phyloP scores from a whole-genome alignment of 1,284 basidiomycete genomes.

The Fomitopsis betulina region DNA sequence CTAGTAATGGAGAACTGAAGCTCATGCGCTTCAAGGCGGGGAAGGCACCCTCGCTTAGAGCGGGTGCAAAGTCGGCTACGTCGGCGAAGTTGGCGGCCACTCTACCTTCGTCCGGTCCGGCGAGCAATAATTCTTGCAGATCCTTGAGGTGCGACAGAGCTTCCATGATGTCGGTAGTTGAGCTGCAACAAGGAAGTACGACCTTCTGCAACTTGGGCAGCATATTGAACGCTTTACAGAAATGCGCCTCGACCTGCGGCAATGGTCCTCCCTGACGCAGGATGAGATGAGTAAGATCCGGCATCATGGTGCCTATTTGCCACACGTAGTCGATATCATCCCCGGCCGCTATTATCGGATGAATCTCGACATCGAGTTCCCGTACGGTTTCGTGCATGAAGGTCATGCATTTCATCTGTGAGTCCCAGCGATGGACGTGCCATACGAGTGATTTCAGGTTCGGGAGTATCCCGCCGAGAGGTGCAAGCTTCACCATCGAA shows the following conservation, averaged over 20 bases:
- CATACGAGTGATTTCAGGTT: constrained; percentile 46
- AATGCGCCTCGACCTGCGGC: constrained; percentile 28
- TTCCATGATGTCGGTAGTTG: constrained; percentile 41
- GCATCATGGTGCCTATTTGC: constrained; percentile 42
- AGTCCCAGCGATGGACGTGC: constrained; percentile 19
- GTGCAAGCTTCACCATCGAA: constrained; percentile 43
- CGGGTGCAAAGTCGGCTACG: constrained; percentile 37
- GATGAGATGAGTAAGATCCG: constrained; percentile 39
- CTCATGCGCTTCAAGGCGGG: constrained; percentile 46
- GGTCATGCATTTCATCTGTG: constrained; percentile 27
- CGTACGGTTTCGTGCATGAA: constrained; percentile 38
- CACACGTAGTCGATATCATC: constrained; percentile 28
- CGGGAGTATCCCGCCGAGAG: constrained; percentile 42
- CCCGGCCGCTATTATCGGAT: constrained; percentile 10
- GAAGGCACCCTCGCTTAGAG: constrained; percentile 43
- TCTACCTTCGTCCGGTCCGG: constrained; percentile 36
- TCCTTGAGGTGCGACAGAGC: constrained; percentile 40
- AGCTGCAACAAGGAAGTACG: constrained; percentile 44
- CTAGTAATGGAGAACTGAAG: constrained; percentile 38
- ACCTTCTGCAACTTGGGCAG: constrained; percentile 43
- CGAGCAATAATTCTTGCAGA: constrained; percentile 43
- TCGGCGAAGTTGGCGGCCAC: constrained; percentile 39
- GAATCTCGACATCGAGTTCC: constrained; percentile 28
- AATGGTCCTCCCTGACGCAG: constrained; percentile 34
- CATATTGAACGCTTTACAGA: constrained; percentile 32